A percentile compares a stretch with the other conserved stretches of the same genome.
phyloP scores from a whole-genome alignment of 441 rosid genomes.

The Rhodomyrtus psidioides region DNA sequence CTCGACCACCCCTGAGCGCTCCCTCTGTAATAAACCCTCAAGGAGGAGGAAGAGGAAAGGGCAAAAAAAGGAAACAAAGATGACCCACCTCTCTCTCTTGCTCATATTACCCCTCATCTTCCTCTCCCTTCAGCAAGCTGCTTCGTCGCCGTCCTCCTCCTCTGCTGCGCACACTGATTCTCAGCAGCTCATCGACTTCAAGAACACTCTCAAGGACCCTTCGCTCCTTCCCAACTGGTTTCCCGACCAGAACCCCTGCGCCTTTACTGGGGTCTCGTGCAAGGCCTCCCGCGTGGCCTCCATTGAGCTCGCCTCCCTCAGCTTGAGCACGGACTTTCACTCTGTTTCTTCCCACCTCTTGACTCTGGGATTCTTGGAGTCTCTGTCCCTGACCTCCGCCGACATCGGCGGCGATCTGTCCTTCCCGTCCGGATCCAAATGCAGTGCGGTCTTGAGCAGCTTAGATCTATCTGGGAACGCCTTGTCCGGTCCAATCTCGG shows the following conservation, averaged over 20 bases:
- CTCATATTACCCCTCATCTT: background rate
- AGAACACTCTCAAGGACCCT: constrained; percentile 35
- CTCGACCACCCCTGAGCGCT: no score
- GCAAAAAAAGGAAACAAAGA: no score
- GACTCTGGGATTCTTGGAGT: constrained; percentile 42
- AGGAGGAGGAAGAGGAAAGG: no score
- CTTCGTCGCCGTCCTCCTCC: background rate
- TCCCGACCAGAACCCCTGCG: constrained; percentile 49
- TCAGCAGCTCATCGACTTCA: constrained; percentile 57
- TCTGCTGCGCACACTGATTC: background rate
- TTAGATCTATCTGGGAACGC: constrained; percentile 71
- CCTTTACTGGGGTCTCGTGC: constrained; percentile 55
- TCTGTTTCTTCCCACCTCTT: constrained; percentile 45
- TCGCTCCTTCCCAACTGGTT: constrained; percentile 49
- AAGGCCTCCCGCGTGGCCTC: constrained; percentile 48
- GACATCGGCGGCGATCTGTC: constrained; percentile 58
- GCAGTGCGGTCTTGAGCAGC: constrained; percentile 44
- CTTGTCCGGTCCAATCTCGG: constrained; percentile 48
- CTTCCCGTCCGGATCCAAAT: constrained; percentile 43
- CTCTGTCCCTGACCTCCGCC: constrained; percentile 32
- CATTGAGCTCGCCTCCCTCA: constrained; percentile 34
- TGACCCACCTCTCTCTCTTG: constrained; percentile 6
- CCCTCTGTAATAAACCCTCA: no score
- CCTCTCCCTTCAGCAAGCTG: background rate
- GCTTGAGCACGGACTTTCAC: constrained; percentile 42